These are phyloP conservation scores for Meyerozyma smithsonii DNA, from an alignment of 1,139 yeast genomes.

Conservation along the genomic window DNA sequence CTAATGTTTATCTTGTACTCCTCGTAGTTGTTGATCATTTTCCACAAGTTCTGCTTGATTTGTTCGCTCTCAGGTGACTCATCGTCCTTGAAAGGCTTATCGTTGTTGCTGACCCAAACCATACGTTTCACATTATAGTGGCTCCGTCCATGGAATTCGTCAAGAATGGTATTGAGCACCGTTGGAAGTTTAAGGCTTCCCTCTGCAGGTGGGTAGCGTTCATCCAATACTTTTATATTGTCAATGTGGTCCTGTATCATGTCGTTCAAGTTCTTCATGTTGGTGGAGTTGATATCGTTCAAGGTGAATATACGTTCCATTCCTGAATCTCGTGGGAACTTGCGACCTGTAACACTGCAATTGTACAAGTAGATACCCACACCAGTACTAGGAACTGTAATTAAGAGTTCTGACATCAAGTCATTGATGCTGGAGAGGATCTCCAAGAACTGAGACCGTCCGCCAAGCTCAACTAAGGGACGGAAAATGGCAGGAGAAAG, in stretches of 20 bases:
- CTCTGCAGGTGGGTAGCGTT: constrained; percentile 13
- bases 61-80: constrained; percentile 9
- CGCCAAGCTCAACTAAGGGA: constrained; percentile 29
- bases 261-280: constrained; percentile 37
- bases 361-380: constrained; percentile 63
- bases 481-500: constrained; percentile 46
- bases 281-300: constrained; percentile 32
- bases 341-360: constrained; percentile 26
- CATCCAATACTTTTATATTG: constrained; percentile 13
- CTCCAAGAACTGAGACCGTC: constrained; percentile 42
- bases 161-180: constrained; percentile 29
- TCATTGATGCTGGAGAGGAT: constrained; percentile 52
- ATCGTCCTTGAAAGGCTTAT: constrained; percentile 28
- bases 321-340: constrained; percentile 25
- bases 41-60: constrained; percentile 42
- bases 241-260: constrained; percentile 26
- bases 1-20: constrained; percentile 47
- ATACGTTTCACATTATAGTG: constrained; percentile 33
- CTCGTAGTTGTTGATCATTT: constrained; percentile 56
- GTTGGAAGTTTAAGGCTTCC: constrained; percentile 18
- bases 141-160: constrained; percentile 27
- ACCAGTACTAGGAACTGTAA: constrained; percentile 59
- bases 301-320: constrained; percentile 29
- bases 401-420: constrained; percentile 53
- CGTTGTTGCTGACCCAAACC: constrained; percentile 42